These are phyloP conservation scores for Fraxinus americana DNA, from an alignment of 257 asterid species.

Conservation along the genomic window DNA sequence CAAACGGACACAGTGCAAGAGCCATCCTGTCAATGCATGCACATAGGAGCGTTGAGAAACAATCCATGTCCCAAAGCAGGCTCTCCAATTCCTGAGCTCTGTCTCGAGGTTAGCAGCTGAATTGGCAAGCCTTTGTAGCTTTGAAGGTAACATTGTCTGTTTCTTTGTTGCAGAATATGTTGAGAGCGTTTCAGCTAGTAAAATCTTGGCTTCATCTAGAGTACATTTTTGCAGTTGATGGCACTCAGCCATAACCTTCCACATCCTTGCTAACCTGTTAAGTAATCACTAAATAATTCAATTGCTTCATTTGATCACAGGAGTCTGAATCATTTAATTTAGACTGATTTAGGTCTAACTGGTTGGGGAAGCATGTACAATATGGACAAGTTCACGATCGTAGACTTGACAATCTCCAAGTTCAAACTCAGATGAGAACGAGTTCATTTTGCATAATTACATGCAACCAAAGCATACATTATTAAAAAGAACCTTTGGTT, in stretches of 20 bases:
- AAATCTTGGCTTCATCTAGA: conserved; percentile 85
- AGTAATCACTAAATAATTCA: conserved; percentile 16
- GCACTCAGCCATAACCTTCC: conserved; percentile 97
- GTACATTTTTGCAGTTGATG: conserved; percentile 82
- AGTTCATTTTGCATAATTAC: background rate
- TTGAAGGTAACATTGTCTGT: conserved; percentile 82
- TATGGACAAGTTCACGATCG: background rate
- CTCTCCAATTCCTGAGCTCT: conserved; percentile 84
- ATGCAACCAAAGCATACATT: background rate
- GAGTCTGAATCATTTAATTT: background rate
- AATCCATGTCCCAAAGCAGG: conserved; percentile 81
- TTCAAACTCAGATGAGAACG: background rate
- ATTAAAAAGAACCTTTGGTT: no score
- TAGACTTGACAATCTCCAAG: background rate
- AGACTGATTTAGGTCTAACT: background rate
- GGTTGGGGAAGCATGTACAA: background rate
- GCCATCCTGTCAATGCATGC: conserved; percentile 76
- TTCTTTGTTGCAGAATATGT: conserved; percentile 49
- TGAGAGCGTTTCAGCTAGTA: conserved; percentile 79
- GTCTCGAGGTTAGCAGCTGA: conserved; percentile 84
- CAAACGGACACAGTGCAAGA: conserved; percentile 58
- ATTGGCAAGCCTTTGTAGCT: conserved; percentile 75
- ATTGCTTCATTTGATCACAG: background rate
- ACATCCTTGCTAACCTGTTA: conserved; percentile 80
- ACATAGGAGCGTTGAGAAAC: conserved; percentile 78